Evolutionary conservation across 441 rosid species (phyloP).

Genomic region (Mallotus japonicus): DNA sequence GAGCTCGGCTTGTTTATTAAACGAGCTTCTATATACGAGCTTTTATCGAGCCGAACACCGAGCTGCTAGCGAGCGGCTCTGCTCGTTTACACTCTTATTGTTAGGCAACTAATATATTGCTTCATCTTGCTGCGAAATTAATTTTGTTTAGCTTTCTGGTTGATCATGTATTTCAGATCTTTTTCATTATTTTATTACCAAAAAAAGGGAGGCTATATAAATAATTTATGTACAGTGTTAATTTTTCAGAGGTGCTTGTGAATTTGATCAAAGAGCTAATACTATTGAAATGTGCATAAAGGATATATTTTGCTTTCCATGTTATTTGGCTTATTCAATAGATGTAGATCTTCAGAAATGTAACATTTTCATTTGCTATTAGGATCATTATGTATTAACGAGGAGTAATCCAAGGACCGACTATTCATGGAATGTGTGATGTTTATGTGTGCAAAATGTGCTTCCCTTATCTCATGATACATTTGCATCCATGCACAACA

Average conservation of each 20-base stretch:
- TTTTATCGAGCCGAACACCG: too few species aligned
- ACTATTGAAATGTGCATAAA: neutral
- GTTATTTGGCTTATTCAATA: too few species aligned
- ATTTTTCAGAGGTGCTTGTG: neutral
- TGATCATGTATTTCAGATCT: too few species aligned
- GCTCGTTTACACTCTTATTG: too few species aligned
- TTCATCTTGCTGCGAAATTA: neutral
- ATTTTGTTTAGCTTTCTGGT: neutral
- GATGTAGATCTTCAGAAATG: too few species aligned
- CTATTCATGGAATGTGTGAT: neutral
- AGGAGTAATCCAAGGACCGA: neutral
- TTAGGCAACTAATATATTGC: too few species aligned
- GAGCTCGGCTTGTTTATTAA: too few species aligned
- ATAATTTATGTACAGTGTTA: neutral
- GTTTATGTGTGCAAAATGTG: too few species aligned
- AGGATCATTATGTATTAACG: too few species aligned
- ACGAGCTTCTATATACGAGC: too few species aligned
- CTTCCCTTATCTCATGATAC: neutral
- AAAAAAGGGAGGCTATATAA: neutral
- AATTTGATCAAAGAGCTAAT: too few species aligned
- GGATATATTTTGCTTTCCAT: neutral
- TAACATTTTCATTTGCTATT: neutral
- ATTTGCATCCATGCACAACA: neutral
- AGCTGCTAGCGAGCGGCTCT: too few species aligned
- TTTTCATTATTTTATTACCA: neutral